Evolutionary conservation across 2,329 filamentous ascomycete genomes (phyloP).

Genomic region (Cladophialophora bantiana): DNA sequence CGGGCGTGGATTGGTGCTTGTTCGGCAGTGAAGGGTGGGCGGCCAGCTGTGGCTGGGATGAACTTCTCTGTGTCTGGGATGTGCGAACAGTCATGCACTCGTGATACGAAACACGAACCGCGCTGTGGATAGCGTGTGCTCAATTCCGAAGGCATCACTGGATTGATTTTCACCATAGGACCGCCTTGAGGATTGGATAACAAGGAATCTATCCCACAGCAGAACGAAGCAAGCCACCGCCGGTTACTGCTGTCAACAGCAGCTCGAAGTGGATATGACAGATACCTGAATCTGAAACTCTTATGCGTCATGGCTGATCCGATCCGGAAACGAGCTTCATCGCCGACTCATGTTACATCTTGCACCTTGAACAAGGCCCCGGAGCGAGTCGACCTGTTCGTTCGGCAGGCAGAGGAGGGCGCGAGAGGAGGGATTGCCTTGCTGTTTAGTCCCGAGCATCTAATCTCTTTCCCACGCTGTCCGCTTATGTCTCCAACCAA

Average conservation of each 20-base stretch:
- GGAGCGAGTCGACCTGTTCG: background rate
- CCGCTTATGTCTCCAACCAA: constrained; percentile 15
- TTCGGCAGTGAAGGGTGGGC: constrained; percentile 97
- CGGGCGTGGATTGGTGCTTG: constrained; percentile 96
- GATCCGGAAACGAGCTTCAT: constrained; percentile 24
- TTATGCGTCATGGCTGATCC: constrained; percentile 18
- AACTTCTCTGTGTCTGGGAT: constrained; percentile 90
- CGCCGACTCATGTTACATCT: constrained; percentile 29
- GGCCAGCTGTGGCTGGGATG: constrained; percentile 93
- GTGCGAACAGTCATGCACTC: constrained; percentile 68
- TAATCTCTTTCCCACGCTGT: constrained; percentile 17
- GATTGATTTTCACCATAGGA: constrained; percentile 3
- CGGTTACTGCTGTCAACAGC: background rate
- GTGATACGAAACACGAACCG: constrained; percentile 10
- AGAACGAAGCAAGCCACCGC: background rate
- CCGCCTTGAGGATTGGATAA: constrained; percentile 15
- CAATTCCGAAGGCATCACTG: constrained; percentile 1
- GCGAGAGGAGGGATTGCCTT: constrained; percentile 10
- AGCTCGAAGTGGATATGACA: constrained; percentile 12
- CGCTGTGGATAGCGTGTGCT: constrained; percentile 5
- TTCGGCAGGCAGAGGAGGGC: background rate
- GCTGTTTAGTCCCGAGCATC: constrained; percentile 8
- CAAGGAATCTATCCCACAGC: constrained; percentile 7
- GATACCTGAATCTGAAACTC: constrained; percentile 7
- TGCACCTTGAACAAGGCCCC: constrained; percentile 6